Conservation (phyloP, 2,329 filamentous ascomycete species). For the Talaromyces verruculosus region DNA sequence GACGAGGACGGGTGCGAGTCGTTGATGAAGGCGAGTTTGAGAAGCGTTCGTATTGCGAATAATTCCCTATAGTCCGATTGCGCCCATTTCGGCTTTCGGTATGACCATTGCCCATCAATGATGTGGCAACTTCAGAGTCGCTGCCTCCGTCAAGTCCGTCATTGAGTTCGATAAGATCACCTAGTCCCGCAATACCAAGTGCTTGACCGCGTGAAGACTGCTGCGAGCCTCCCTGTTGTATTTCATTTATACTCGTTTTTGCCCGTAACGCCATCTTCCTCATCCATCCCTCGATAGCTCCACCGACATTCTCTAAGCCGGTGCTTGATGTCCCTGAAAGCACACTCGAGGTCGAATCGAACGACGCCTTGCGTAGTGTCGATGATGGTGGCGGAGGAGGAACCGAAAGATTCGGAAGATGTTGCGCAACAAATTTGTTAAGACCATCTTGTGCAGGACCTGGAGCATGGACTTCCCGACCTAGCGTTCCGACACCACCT, state of each 20-base stretch:
- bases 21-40: slow-evolving; percentile 17
- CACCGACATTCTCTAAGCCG: slow-evolving; percentile 76
- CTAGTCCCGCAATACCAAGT: slow-evolving; percentile 34
- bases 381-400: slow-evolving; percentile 64
- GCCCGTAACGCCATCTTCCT: slow-evolving; percentile 67
- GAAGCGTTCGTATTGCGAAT: slow-evolving; percentile 20
- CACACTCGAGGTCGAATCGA: slow-evolving; percentile 36
- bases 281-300: slow-evolving; percentile 87
- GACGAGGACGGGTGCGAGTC: slow-evolving; percentile 17
- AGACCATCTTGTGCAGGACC: slow-evolving; percentile 82
- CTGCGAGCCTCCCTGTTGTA: slow-evolving; percentile 36
- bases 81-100: neutral
- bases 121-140: neutral
- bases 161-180: slow-evolving; percentile 48
- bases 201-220: slow-evolving; percentile 28
- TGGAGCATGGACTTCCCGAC: slow-evolving; percentile 49
- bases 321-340: slow-evolving; percentile 39
- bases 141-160: slow-evolving; percentile 32
- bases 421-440: slow-evolving; percentile 79
- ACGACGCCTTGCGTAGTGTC: slow-evolving; percentile 47
- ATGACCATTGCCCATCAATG: slow-evolving; percentile 3
- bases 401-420: slow-evolving; percentile 74
- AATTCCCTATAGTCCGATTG: slow-evolving; percentile 9
- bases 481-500: slow-evolving; percentile 83
- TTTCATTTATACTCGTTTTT: slow-evolving; percentile 40